Evolutionary conservation across 2,329 filamentous ascomycete species (phyloP).

Genomic region (Sordariomycetes sp.): DNA sequence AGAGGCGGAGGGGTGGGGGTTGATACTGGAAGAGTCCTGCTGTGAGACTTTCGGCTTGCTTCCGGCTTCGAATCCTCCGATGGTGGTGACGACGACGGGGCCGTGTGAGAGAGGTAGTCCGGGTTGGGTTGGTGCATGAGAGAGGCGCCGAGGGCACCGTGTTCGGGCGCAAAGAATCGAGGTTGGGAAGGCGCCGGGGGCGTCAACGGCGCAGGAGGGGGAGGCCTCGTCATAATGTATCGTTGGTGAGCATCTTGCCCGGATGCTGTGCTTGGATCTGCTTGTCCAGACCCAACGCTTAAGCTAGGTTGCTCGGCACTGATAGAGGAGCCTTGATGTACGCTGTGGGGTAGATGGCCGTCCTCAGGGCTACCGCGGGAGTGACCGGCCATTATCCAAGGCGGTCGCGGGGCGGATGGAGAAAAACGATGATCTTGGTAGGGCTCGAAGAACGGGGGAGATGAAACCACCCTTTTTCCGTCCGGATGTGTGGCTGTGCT

Average conservation of each 20-base stretch:
- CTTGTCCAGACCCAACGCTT: neutral
- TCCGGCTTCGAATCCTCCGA: conserved; percentile 9
- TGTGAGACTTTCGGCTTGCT: conserved; percentile 23
- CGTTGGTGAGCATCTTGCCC: neutral
- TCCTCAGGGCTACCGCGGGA: conserved; percentile 6
- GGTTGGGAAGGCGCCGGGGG: conserved; percentile 30
- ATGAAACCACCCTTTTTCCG: neutral
- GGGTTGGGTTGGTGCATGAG: conserved; percentile 40
- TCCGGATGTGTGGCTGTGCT: neutral
- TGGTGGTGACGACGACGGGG: conserved; percentile 4
- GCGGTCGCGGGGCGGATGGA: neutral
- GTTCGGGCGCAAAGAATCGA: conserved; percentile 29
- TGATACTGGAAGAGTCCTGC: conserved; percentile 15
- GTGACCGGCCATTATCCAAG: conserved; percentile 1
- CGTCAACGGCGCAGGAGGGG: conserved; percentile 37
- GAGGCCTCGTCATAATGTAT: conserved; percentile 9
- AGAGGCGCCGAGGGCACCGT: conserved; percentile 19
- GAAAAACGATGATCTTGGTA: neutral
- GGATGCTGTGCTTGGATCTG: neutral
- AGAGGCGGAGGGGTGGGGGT: conserved; percentile 19
- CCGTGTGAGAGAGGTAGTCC: conserved; percentile 30
- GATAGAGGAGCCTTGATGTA: conserved; percentile 11
- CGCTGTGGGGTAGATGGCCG: conserved; percentile 16
- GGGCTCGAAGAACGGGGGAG: neutral
- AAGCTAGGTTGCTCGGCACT: neutral